These are phyloP conservation scores for Capsicum baccatum DNA, from an alignment of 257 asterid genomes.

Conservation along the genomic window DNA sequence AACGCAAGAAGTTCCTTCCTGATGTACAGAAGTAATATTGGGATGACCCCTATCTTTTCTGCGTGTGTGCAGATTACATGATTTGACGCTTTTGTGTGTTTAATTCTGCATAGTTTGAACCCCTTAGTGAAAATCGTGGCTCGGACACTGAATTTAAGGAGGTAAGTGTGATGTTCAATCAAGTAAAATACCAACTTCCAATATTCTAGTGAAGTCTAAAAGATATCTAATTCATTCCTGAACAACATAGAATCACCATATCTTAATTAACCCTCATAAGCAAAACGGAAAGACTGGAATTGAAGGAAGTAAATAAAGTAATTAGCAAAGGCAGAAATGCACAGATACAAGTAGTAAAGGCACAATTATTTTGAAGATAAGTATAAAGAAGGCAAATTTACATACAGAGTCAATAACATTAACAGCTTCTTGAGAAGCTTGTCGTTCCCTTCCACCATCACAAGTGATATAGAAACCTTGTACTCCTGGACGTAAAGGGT, in stretches of 20 bases:
- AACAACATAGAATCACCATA: background rate
- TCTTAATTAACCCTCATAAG: background rate
- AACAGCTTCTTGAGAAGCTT: slow-evolving; percentile 88
- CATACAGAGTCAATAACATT: slow-evolving; percentile 87
- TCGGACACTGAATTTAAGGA: too few relatives aligned
- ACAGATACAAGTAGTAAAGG: background rate
- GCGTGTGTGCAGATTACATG: too few relatives aligned
- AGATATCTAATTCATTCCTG: background rate
- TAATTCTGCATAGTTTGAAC: too few relatives aligned
- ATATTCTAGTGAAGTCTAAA: background rate
- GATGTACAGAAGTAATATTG: too few relatives aligned
- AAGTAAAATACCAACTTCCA: background rate
- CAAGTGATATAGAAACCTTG: slow-evolving; percentile 96
- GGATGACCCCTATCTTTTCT: too few relatives aligned
- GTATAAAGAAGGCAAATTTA: background rate
- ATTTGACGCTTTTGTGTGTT: too few relatives aligned
- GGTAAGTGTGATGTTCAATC: background rate
- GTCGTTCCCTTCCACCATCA: slow-evolving; percentile 92
- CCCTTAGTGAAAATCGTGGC: too few relatives aligned
- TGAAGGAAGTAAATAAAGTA: background rate
- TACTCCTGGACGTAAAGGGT: slow-evolving; percentile 83
- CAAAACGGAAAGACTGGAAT: background rate
- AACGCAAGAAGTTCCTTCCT: too few relatives aligned
- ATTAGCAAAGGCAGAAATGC: slow-evolving; percentile 1
- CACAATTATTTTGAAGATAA: background rate